These are phyloP conservation scores for Corylus americana DNA, from an alignment of 306 rosid genomes.

Conservation along the genomic window DNA sequence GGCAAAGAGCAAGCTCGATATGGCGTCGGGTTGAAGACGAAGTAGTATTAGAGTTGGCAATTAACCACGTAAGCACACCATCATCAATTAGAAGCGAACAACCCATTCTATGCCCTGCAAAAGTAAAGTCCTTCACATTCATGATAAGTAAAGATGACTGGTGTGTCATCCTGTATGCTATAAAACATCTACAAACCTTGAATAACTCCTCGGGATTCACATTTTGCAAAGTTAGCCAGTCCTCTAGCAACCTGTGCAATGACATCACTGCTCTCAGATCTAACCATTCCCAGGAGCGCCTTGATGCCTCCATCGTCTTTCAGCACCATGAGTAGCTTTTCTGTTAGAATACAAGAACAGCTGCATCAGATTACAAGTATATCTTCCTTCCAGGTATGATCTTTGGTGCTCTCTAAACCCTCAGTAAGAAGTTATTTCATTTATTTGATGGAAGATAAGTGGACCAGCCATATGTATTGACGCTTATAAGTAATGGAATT, in stretches of 20 bases:
- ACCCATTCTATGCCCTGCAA: constrained; percentile 58
- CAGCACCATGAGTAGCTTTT: constrained; percentile 51
- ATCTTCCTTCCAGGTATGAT: background rate
- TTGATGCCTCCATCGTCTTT: constrained; percentile 65
- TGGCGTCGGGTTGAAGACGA: constrained; percentile 61
- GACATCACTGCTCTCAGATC: constrained; percentile 54
- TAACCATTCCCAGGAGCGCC: constrained; percentile 60
- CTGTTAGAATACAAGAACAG: constrained; percentile 31
- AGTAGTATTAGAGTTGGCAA: constrained; percentile 40
- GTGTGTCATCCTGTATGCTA: background rate
- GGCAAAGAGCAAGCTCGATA: constrained; percentile 67
- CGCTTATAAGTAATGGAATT: background rate
- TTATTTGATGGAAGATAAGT: background rate
- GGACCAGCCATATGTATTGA: background rate
- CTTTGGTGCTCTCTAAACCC: background rate
- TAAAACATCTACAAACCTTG: constrained; percentile 43
- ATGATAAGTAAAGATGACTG: background rate
- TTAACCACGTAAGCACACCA: constrained; percentile 60
- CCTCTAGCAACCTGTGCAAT: constrained; percentile 71
- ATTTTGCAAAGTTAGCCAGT: constrained; percentile 69
- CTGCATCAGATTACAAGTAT: constrained; percentile 11
- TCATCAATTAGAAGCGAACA: constrained; percentile 56
- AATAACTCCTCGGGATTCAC: constrained; percentile 58
- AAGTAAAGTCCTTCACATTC: background rate
- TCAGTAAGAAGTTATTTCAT: background rate